phyloP scores from a whole-genome alignment of 768 basidiomycete species.

The Cyclocybe aegerita region DNA sequence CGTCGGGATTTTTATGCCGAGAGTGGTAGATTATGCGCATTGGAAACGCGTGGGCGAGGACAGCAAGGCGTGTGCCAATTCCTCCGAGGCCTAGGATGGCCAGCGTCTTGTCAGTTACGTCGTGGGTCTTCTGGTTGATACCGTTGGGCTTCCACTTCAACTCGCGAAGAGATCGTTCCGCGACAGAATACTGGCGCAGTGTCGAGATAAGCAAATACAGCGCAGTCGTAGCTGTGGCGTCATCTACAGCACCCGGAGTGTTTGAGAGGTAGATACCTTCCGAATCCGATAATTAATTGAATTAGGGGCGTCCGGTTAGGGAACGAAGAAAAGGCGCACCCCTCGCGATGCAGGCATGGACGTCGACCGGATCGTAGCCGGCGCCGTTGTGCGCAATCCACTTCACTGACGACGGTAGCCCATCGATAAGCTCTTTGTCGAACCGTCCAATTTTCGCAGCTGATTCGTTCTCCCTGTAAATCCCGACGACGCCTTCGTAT shows the following conservation, averaged over 20 bases:
- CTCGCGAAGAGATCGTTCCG: slow-evolving; percentile 57
- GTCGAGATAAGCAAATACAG: slow-evolving; percentile 81
- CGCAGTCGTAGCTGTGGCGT: slow-evolving; percentile 88
- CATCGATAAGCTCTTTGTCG: slow-evolving; percentile 74
- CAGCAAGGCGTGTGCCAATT: slow-evolving; percentile 69
- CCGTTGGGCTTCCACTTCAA: slow-evolving; percentile 62
- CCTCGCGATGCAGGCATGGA: slow-evolving; percentile 66
- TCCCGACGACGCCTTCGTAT: slow-evolving; percentile 69
- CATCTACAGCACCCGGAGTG: slow-evolving; percentile 88
- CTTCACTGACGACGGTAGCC: slow-evolving; percentile 64
- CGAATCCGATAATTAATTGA: not conserved
- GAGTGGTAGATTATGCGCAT: slow-evolving; percentile 89
- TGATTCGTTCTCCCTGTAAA: slow-evolving; percentile 78
- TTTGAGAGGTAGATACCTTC: slow-evolving; percentile 77
- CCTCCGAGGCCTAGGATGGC: slow-evolving; percentile 78
- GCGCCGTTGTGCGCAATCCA: slow-evolving; percentile 95
- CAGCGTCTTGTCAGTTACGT: slow-evolving; percentile 66
- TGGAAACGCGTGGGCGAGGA: slow-evolving; percentile 76
- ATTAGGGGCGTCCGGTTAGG: not conserved
- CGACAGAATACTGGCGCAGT: slow-evolving; percentile 68
- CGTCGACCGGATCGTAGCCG: slow-evolving; percentile 88
- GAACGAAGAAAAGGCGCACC: slow-evolving; percentile 38
- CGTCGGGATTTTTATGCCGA: slow-evolving; percentile 52
- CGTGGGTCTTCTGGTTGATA: slow-evolving; percentile 49
- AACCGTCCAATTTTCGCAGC: slow-evolving; percentile 68